A percentile compares a stretch with the other conserved stretches of the same genome.
Conservation (phyloP, 352 stramenopile species). For the Phytophthora tentaculata region DNA sequence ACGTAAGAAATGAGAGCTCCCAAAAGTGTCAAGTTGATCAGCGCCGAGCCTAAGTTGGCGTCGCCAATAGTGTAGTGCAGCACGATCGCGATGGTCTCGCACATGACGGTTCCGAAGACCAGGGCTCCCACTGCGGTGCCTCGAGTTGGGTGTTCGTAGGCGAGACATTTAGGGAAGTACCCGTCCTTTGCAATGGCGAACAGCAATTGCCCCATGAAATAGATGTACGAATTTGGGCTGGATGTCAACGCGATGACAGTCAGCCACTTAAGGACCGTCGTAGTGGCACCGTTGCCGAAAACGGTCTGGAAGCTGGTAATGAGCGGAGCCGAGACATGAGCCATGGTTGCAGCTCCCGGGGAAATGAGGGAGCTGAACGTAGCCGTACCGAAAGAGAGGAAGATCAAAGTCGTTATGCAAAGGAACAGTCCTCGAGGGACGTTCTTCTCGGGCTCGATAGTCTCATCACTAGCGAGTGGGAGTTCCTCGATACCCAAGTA, state of each 20-base stretch:
- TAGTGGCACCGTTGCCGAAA: slow-evolving; percentile 65
- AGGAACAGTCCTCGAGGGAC: slow-evolving; percentile 64
- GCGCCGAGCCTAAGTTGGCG: slow-evolving; percentile 54
- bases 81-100: slow-evolving; percentile 47
- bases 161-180: slow-evolving; percentile 62
- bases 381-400: slow-evolving; percentile 65
- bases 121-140: slow-evolving; percentile 48
- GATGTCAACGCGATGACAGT: slow-evolving; percentile 65
- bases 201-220: slow-evolving; percentile 72
- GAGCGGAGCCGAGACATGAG: slow-evolving; percentile 37
- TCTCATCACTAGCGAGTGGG: slow-evolving; percentile 75
- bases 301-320: slow-evolving; percentile 55
- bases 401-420: slow-evolving; percentile 62
- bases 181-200: slow-evolving; percentile 71
- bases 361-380: slow-evolving; percentile 73
- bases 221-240: slow-evolving; percentile 78
- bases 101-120: slow-evolving; percentile 47
- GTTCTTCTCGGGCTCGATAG: slow-evolving; percentile 77
- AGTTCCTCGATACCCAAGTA: slow-evolving; percentile 57
- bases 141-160: slow-evolving; percentile 44
- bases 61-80: slow-evolving; percentile 73
- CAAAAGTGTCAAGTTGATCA: slow-evolving; percentile 43
- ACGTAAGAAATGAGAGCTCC: slow-evolving; percentile 71
- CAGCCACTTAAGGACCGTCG: slow-evolving; percentile 66
- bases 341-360: slow-evolving; percentile 50